Evolutionary conservation across 2,329 filamentous ascomycete species (phyloP), one percentile per base, ranked within the genome.

Genomic region (Aspergillus puulaauensis): DNA sequence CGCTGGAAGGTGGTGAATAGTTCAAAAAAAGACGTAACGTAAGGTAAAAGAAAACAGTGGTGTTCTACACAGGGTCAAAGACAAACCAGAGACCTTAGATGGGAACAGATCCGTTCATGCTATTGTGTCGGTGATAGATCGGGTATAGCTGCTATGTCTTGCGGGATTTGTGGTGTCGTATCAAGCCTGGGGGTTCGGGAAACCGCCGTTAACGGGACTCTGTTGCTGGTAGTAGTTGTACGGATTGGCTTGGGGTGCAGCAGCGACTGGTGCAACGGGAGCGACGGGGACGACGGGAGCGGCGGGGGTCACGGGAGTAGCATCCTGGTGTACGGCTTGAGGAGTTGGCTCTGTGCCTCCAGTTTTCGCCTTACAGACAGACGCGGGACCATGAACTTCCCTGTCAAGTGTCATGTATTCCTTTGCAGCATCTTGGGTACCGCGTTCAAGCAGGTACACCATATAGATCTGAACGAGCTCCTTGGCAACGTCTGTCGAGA

Each of bases 371-470:
- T 68, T 61, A 27, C 71, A 61, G 23, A 79, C 75, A 6, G 77
- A 79, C 3, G 68, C 63, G 4, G 78, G 77, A 1, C 95, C 95
- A 72, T 96, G 95, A 59, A 97, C 85, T 73, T 96, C 90, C 44
- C 87, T 85, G 71, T 99, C 93, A 37, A 98, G 79, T 58, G 83
- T 79, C 70, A 97, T 81, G 73, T 93, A 96, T 66, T 93, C 89
- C 75, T 92, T 91, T 78, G 96, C 93, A 2, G 91, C 85, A 33
- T 93, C 86, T 72, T 92, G 90, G 60, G 86, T 87, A 14, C 93
- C 93, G 54, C 90, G 83, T 66, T 96, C 88, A 62, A 96, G 85
- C 37, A 99, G 80, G 69, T 95, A 97, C 12, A 83, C 79, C 80
- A 97, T 86, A 74, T 98, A 99, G 55, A 83, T 79, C 61, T 90